A percentile compares a stretch with the other conserved stretches of the same genome.
Conservation (phyloP, 495 filamentous ascomycete genomes). For the Tuber microsphaerosporum region DNA sequence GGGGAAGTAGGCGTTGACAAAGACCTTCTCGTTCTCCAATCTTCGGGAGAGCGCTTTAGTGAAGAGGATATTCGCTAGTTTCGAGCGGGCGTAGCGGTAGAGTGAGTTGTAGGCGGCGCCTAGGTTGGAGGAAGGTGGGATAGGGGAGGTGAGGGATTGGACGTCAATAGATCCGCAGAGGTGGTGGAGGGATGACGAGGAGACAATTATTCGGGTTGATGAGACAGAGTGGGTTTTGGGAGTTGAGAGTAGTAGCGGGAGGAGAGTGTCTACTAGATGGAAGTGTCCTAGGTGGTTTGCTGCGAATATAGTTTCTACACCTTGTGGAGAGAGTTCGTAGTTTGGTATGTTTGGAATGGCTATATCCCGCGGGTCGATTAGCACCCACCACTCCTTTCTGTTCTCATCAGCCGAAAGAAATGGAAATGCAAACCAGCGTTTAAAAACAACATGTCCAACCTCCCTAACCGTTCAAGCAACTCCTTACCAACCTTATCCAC, state of each 20-base stretch:
- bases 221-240: constrained; percentile 10
- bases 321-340: constrained; percentile 39
- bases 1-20: constrained; percentile 45
- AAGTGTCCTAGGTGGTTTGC: constrained; percentile 46
- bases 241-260: constrained; percentile 41
- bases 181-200: constrained; percentile 42
- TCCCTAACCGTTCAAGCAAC: constrained; percentile 21
- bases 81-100: constrained; percentile 45
- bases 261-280: constrained; percentile 42
- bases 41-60: constrained; percentile 41
- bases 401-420: not conserved
- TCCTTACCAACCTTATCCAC: constrained; percentile 35
- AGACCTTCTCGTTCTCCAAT: constrained; percentile 40
- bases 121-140: constrained; percentile 19
- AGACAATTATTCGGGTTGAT: constrained; percentile 41
- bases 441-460: constrained; percentile 45
- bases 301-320: constrained; percentile 43
- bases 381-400: not conserved
- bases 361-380: constrained; percentile 8
- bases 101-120: constrained; percentile 27
- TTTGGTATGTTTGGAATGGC: constrained; percentile 26
- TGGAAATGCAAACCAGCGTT: constrained; percentile 42
- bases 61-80: constrained; percentile 48
- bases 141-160: constrained; percentile 37
- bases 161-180: constrained; percentile 37